Conservation (phyloP, 2,329 filamentous ascomycete species). For the Monilinia vaccinii-corymbosi region DNA sequence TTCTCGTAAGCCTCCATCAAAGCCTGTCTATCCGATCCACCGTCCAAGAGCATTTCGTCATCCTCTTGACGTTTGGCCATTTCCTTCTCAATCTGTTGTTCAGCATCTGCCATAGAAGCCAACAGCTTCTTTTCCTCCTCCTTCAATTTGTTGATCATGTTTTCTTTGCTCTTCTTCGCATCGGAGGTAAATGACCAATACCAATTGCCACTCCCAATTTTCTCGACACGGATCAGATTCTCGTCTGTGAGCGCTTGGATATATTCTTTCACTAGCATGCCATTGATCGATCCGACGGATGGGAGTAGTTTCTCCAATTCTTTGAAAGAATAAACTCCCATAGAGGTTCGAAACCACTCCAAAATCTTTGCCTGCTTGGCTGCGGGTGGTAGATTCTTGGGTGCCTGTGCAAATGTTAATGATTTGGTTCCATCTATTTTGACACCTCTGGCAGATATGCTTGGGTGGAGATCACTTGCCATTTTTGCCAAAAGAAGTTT, state of each 20-base stretch:
- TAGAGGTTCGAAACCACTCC: constrained; percentile 48
- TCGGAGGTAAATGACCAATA: constrained; percentile 60
- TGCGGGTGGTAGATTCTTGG: constrained; percentile 46
- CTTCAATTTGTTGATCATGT: constrained; percentile 31
- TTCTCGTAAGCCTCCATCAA: constrained; percentile 23
- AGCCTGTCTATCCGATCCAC: constrained; percentile 21
- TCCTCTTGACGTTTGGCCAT: constrained; percentile 28
- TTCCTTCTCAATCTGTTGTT: constrained; percentile 31
- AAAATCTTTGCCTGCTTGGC: constrained; percentile 51
- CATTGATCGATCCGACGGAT: constrained; percentile 51
- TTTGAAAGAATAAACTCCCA: constrained; percentile 55
- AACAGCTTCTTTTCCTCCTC: constrained; percentile 29
- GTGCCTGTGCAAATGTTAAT: constrained; percentile 28
- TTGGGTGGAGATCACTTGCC: background rate
- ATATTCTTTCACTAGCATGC: constrained; percentile 60
- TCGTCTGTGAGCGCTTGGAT: constrained; percentile 54
- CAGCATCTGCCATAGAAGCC: constrained; percentile 28
- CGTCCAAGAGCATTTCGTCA: constrained; percentile 27
- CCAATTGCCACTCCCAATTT: constrained; percentile 64
- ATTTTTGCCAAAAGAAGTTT: background rate
- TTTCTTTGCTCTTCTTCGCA: constrained; percentile 38
- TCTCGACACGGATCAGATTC: constrained; percentile 53
- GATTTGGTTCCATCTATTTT: background rate
- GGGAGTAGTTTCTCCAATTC: constrained; percentile 58
- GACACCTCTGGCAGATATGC: background rate